Evolutionary conservation across 23 red algal species (phyloP).

Genomic region (Chondrus crispus): DNA sequence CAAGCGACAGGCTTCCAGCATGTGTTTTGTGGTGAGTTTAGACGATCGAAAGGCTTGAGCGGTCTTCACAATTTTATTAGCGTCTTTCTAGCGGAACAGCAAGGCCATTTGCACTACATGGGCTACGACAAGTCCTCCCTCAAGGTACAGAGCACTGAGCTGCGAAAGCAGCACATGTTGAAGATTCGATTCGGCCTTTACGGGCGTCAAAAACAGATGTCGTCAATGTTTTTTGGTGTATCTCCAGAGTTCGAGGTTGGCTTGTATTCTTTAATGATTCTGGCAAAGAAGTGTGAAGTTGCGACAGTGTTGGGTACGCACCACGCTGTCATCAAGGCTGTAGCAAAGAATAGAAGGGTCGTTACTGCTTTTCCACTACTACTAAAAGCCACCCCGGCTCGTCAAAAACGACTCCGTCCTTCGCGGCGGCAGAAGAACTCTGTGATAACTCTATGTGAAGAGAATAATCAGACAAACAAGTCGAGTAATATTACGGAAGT

Average conservation of each 20-base stretch:
- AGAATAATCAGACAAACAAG: no score
- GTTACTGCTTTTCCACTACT: slow-evolving; percentile 13
- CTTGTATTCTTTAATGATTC: slow-evolving; percentile 48
- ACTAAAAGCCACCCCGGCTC: no score
- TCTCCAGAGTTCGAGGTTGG: slow-evolving; percentile 78
- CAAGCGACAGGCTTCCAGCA: slow-evolving; percentile 71
- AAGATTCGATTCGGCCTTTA: slow-evolving; percentile 57
- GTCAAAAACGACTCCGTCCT: no score
- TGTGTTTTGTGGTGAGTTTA: slow-evolving; percentile 68
- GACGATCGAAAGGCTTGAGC: slow-evolving; percentile 40
- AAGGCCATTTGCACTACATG: slow-evolving; percentile 58
- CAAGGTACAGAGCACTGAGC: background rate
- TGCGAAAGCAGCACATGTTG: slow-evolving; percentile 39
- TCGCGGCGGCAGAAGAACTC: no score
- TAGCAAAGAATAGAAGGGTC: background rate
- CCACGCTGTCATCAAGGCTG: background rate
- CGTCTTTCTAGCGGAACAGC: slow-evolving; percentile 53
- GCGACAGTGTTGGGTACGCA: slow-evolving; percentile 1
- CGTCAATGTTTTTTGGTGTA: slow-evolving; percentile 60
- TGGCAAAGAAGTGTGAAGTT: background rate
- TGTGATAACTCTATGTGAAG: no score
- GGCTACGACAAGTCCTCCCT: slow-evolving; percentile 12
- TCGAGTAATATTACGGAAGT: no score
- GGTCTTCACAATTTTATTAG: slow-evolving; percentile 78
- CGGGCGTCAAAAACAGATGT: slow-evolving; percentile 22